Conservation (phyloP, 495 filamentous ascomycete genomes). For the Penicillium bialowiezense region DNA sequence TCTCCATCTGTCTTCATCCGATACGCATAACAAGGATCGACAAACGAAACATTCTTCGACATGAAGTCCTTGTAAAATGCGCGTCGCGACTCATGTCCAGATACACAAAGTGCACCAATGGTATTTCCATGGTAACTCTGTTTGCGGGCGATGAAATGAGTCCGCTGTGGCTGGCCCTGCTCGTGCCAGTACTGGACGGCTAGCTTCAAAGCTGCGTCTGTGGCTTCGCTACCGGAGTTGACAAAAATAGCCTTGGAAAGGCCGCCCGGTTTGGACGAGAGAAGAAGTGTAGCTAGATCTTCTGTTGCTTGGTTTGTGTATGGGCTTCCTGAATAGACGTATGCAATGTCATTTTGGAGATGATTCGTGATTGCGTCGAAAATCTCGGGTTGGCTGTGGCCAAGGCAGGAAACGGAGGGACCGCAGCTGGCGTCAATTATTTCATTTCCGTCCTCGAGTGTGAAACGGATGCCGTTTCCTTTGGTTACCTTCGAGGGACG, state of each 20-base stretch:
- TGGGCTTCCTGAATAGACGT: conserved; percentile 11
- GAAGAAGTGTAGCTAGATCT: conserved; percentile 25
- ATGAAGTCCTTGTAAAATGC: conserved; percentile 32
- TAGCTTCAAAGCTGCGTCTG: conserved; percentile 57
- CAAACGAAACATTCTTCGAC: conserved; percentile 24
- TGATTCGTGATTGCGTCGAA: conserved; percentile 12
- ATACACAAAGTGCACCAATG: conserved; percentile 51
- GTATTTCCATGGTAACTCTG: conserved; percentile 69
- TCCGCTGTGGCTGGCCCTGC: conserved; percentile 32
- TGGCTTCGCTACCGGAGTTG: conserved; percentile 55
- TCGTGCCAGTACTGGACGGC: conserved; percentile 42
- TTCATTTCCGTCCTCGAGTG: conserved; percentile 45
- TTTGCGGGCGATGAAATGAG: conserved; percentile 56
- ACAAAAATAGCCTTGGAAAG: conserved; percentile 31
- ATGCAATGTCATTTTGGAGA: conserved; percentile 17
- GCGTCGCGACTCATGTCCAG: conserved; percentile 29
- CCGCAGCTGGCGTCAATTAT: conserved; percentile 50
- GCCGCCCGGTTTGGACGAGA: conserved; percentile 24
- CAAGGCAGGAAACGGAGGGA: conserved; percentile 31
- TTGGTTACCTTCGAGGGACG: conserved; percentile 18
- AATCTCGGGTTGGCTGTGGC: conserved; percentile 21
- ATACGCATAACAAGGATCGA: conserved; percentile 41
- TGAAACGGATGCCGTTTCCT: conserved; percentile 20
- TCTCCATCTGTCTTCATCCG: conserved; percentile 30
- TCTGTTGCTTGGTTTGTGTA: conserved; percentile 22